Percentiles rank a stretch among this genome's conserved stretches.
These are phyloP conservation scores for Pelargonium citronellum DNA, from an alignment of 441 rosid genomes.

Conservation along the genomic window DNA sequence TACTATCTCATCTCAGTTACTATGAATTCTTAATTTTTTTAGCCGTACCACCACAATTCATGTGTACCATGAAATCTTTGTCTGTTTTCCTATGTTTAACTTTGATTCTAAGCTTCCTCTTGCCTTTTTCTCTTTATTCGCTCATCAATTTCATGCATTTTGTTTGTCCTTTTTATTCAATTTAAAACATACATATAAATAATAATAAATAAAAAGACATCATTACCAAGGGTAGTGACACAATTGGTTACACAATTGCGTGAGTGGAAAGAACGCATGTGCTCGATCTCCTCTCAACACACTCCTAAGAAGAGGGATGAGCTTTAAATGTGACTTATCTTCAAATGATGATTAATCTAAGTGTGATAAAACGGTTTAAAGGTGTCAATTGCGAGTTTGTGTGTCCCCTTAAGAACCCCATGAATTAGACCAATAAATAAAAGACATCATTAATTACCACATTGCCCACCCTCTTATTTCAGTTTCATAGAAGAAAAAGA, in stretches of 20 bases:
- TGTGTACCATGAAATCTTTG: constrained; percentile 10
- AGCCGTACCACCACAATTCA: constrained; percentile 6
- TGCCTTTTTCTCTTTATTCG: constrained; percentile 28
- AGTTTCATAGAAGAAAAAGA: neutral
- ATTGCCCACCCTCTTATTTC: neutral
- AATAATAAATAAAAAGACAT: neutral
- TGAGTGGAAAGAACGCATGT: no score
- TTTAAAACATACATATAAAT: neutral
- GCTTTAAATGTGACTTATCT: no score
- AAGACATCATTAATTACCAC: neutral
- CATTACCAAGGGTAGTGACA: no score
- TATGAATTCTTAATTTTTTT: neutral
- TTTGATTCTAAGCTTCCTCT: constrained; percentile 43
- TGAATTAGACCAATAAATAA: no score
- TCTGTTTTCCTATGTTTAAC: constrained; percentile 15
- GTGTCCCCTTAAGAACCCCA: no score
- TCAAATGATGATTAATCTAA: no score
- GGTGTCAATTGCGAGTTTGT: no score
- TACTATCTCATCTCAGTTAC: no score
- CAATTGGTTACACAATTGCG: no score
- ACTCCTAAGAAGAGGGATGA: no score
- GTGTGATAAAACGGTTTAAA: no score
- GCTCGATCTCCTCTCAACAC: no score
- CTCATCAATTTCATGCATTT: constrained; percentile 14
- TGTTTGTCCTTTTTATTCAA: constrained; percentile 13